A percentile compares a stretch with the other conserved stretches of the same genome.
Conservation (phyloP, 805 yeast genomes). For the Jamesozyma lodderae region DNA sequence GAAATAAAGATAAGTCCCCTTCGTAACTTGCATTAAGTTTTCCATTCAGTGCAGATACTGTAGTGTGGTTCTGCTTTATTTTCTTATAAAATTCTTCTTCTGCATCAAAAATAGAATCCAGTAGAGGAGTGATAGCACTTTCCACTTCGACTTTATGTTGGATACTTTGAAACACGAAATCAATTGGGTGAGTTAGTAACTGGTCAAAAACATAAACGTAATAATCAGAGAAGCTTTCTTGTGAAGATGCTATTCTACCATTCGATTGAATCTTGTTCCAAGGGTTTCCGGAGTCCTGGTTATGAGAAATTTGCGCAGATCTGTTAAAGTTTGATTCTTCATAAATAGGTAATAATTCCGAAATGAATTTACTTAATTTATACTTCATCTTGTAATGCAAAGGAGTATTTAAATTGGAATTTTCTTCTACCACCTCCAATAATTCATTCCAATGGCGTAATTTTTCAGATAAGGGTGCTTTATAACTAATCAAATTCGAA, state of each 20-base stretch:
- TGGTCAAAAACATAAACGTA: constrained; percentile 15
- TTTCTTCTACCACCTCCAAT: constrained; percentile 12
- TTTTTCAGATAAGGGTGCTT: constrained; percentile 23
- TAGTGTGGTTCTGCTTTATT: constrained; percentile 8
- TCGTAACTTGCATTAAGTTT: constrained; percentile 16
- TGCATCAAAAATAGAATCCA: constrained; percentile 16
- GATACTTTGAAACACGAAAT: constrained; percentile 12
- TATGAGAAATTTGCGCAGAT: constrained; percentile 15
- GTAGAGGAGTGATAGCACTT: constrained; percentile 9
- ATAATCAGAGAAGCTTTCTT: constrained; percentile 16
- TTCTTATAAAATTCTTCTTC: constrained; percentile 20
- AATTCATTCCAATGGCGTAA: constrained; percentile 27
- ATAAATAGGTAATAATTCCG: constrained; percentile 20
- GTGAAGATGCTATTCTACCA: constrained; percentile 7
- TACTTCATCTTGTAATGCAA: constrained; percentile 18
- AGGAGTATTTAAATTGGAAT: constrained; percentile 21
- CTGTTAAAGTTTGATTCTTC: constrained; percentile 27
- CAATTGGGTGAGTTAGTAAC: constrained; percentile 17
- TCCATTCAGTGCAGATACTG: constrained; percentile 7
- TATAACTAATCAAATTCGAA: constrained; percentile 25
- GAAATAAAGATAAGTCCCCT: constrained; percentile 8
- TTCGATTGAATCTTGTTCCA: constrained; percentile 12
- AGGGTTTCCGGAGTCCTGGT: constrained; percentile 14
- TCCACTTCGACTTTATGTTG: constrained; percentile 14
- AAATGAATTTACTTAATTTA: constrained; percentile 19